Percentiles rank a stretch among this genome's conserved stretches.
Conservation (phyloP, 768 basidiomycete species). For the Solioccasus polychromus region DNA sequence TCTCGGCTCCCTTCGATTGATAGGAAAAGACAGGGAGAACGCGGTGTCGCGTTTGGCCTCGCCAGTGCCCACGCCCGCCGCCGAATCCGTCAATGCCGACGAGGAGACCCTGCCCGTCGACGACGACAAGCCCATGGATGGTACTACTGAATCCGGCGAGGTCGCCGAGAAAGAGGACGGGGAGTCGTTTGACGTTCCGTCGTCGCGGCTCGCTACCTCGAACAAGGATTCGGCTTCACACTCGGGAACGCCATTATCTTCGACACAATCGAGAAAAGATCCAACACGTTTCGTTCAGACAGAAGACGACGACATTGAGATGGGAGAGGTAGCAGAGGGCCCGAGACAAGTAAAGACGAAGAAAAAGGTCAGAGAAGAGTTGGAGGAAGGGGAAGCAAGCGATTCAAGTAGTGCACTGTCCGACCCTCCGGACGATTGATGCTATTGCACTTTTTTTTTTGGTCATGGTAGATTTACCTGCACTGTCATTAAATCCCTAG, state of each 20-base stretch:
- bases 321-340: slow-evolving; percentile 86
- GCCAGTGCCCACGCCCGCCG: slow-evolving; percentile 47
- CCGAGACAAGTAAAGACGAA: slow-evolving; percentile 46
- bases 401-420: slow-evolving; percentile 77
- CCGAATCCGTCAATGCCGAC: slow-evolving; percentile 35
- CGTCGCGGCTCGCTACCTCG: slow-evolving; percentile 31
- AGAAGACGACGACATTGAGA: slow-evolving; percentile 74
- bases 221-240: slow-evolving; percentile 35
- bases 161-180: slow-evolving; percentile 37
- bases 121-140: slow-evolving; percentile 38
- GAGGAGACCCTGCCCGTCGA: slow-evolving; percentile 20
- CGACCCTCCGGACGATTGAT: slow-evolving; percentile 63
- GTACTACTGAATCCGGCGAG: slow-evolving; percentile 44
- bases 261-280: slow-evolving; percentile 17
- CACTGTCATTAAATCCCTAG: slow-evolving; percentile 72
- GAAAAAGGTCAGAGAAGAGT: slow-evolving; percentile 62
- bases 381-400: slow-evolving; percentile 86
- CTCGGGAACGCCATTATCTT: slow-evolving; percentile 27
- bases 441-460: slow-evolving; percentile 1
- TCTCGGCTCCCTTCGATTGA: slow-evolving; percentile 56
- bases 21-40: slow-evolving; percentile 66
- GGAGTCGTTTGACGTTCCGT: slow-evolving; percentile 28
- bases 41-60: slow-evolving; percentile 38
- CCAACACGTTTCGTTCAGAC: slow-evolving; percentile 22
- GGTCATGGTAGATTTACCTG: slow-evolving; percentile 44